These are phyloP conservation scores for Musa balbisiana DNA, from an alignment of 202 grass and related monocot species.

Conservation along the genomic window DNA sequence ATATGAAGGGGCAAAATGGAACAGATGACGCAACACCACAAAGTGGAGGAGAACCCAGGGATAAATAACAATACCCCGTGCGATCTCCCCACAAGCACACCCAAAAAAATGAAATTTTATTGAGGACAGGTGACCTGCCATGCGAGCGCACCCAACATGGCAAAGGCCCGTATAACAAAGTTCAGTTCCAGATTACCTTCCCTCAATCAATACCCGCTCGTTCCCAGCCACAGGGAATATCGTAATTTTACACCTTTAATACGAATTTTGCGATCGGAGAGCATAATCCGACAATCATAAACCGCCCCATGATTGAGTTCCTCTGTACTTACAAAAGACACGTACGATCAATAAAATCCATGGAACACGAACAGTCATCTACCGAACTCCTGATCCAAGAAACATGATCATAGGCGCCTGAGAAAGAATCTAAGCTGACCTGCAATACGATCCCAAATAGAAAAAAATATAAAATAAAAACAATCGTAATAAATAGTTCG, in stretches of 20 bases:
- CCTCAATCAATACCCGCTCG: not conserved
- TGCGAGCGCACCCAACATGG: conserved; percentile 21
- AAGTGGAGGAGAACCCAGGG: conserved; percentile 6
- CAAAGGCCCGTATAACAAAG: conserved; percentile 8
- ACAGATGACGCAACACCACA: not conserved
- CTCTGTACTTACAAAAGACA: too few species aligned
- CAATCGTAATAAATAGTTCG: too few species aligned
- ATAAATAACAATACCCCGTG: conserved; percentile 5
- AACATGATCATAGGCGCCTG: too few species aligned
- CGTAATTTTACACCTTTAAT: not conserved
- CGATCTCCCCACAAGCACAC: not conserved
- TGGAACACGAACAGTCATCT: too few species aligned
- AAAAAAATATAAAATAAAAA: too few species aligned
- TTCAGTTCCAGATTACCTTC: not conserved
- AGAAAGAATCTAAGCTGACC: too few species aligned
- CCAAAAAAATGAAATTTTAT: conserved; percentile 2
- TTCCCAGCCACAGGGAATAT: not conserved
- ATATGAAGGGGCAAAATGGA: not conserved
- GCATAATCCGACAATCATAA: too few species aligned
- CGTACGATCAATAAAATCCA: too few species aligned
- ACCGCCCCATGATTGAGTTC: too few species aligned
- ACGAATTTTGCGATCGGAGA: too few species aligned
- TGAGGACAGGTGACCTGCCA: conserved; percentile 4
- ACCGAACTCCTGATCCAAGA: too few species aligned
- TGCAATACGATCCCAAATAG: too few species aligned